phyloP scores from a whole-genome alignment of 805 yeast species.

The Wickerhamiella brachini region DNA sequence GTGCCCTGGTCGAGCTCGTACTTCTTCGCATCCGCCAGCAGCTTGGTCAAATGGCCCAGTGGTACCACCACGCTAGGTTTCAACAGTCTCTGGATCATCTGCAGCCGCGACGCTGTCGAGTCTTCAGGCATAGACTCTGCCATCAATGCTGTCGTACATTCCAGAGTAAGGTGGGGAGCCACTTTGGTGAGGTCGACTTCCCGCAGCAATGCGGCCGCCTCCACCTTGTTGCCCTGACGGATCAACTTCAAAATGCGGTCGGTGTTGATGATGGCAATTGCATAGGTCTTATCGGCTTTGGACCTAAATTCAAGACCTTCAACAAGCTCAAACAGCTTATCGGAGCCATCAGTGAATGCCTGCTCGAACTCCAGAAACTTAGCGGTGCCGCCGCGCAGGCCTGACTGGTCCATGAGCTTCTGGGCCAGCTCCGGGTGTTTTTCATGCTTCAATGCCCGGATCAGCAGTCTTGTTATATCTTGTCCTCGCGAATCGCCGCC shows the following conservation, averaged over 20 bases:
- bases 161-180: background rate
- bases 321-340: background rate
- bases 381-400: background rate
- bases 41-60: background rate
- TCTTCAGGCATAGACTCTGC: background rate
- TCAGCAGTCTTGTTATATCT: background rate
- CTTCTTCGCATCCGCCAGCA: background rate
- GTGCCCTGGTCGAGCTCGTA: background rate
- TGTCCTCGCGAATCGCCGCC: background rate
- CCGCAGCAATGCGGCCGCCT: background rate
- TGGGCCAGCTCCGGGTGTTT: background rate
- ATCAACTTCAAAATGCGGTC: background rate
- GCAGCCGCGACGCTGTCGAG: background rate
- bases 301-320: background rate
- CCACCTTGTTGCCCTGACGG: background rate
- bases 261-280: background rate
- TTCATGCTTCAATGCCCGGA: background rate
- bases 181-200: background rate
- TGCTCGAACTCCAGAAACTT: background rate
- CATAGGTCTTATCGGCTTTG: background rate
- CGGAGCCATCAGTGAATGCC: background rate
- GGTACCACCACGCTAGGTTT: background rate
- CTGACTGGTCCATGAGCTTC: background rate
- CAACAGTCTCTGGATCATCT: background rate
- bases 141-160: background rate